phyloP scores from a whole-genome alignment of 345 rosid species.

The Arabidopsis arenosa region DNA sequence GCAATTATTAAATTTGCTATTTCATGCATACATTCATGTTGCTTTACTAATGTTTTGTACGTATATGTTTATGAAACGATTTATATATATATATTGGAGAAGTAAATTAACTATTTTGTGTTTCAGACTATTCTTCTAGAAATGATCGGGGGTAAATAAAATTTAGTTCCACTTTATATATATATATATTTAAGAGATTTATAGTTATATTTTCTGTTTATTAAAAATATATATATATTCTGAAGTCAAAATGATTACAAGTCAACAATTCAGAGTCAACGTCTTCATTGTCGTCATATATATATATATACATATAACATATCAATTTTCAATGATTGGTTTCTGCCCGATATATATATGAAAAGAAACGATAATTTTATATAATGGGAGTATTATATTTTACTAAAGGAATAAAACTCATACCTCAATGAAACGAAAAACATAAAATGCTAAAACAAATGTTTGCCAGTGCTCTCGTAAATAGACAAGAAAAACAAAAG shows the following conservation, averaged over 20 bases:
- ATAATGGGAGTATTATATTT: neutral
- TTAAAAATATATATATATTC: neutral
- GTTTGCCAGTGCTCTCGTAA: neutral
- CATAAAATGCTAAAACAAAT: conserved; percentile 24
- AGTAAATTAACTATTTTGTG: neutral
- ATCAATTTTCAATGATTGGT: conserved; percentile 25
- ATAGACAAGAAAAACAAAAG: neutral
- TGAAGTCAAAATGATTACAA: neutral
- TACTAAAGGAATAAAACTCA: neutral
- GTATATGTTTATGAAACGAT: neutral
- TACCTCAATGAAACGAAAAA: neutral
- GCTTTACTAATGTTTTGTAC: neutral
- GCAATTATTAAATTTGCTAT: conserved; percentile 9
- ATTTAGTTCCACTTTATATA: neutral
- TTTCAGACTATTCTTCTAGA: neutral
- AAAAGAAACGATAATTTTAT: neutral
- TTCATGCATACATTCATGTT: neutral
- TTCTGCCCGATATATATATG: neutral
- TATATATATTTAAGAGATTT: neutral
- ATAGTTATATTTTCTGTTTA: neutral
- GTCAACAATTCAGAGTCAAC: conserved; percentile 30
- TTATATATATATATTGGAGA: neutral
- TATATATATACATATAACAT: neutral
- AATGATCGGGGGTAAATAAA: neutral
- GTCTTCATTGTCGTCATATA: neutral